Base-by-base conservation (phyloP, 2,329 filamentous ascomycete species). In the Apiospora rasikravindrae region DNA sequence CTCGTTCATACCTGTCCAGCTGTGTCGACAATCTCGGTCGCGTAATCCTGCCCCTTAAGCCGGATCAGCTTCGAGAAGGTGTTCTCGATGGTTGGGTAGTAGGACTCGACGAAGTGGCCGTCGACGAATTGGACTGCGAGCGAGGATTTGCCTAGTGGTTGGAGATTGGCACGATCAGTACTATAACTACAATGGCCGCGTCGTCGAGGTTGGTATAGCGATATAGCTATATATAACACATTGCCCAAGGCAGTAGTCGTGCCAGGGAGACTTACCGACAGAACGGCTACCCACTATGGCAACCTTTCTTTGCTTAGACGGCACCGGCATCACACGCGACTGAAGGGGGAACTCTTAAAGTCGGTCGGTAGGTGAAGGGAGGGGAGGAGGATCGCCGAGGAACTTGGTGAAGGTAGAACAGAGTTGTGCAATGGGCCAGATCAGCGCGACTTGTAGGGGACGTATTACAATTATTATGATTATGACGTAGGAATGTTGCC, bases 41-140 rank as follows among this genome's bases (percentile, higher is more conserved):
- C 91, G 83, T 92, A 99, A 76, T 98, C 96, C 83, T 98, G 94
- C 69, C 93, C 93, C 84, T 96, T 97, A 83, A 93, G 93, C 78
- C 94, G 93, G 82, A 99, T 98, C 77, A 95, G 92, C 83, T 97
- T 97, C 87, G 93, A 97, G 82, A 99, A 99, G 2, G 96, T 98
- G 83, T 98, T 99, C 84, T 99, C 96, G 80, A 99, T 98, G 53
- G 96, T 99, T 47, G 96, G 96, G 83, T 99, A 99, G 85, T 99
- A 99, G 83, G 94, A 97, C 83, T 99, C 96, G 80, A 99, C 96
- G 81, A 99, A 99, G 85, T 98, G 95, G 74, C 95, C 95, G 82
- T 99, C 96, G 80, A 98, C 96, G 81, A 96, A 98, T 81, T 96
- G 96, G 67, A 98, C 96, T 16, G 96, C 97, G 76, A 99, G 91